These are phyloP conservation scores for Aspergillus sp. DNA, from an alignment of 2,329 filamentous ascomycete genomes.

Conservation along the genomic window DNA sequence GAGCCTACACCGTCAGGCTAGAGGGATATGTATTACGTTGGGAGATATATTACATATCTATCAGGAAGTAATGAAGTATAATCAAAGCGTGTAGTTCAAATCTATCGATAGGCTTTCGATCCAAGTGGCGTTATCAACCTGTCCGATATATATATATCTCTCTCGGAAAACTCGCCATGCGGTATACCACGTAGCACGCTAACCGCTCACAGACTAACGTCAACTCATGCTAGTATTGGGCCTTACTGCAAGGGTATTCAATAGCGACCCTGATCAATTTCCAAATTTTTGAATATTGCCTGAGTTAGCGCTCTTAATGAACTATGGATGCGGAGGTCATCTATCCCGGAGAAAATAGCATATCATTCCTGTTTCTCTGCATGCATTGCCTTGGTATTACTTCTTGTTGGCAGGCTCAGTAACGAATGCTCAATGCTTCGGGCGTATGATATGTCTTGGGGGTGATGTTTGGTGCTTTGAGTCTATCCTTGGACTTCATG, in stretches of 20 bases:
- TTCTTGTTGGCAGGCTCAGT: neutral
- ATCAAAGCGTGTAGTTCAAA: neutral
- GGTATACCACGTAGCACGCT: slow-evolving; percentile 1
- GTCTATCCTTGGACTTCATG: neutral
- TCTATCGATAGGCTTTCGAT: neutral
- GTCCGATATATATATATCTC: no score
- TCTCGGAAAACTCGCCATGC: neutral
- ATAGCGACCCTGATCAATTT: neutral
- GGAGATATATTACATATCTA: neutral
- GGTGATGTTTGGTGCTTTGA: neutral
- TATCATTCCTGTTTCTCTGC: neutral
- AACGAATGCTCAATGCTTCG: neutral
- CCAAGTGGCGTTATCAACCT: no score
- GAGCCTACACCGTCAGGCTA: no score
- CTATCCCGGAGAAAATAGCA: neutral
- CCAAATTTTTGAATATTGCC: neutral
- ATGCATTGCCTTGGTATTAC: neutral
- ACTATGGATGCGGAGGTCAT: neutral
- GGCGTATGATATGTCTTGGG: neutral
- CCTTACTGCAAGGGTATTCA: neutral
- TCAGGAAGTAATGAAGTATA: no score
- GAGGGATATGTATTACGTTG: no score
- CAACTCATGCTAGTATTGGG: neutral
- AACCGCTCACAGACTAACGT: neutral
- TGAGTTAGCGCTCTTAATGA: neutral